phyloP scores from a whole-genome alignment of 148 eudicot genomes.

The Euryodendron excelsum region DNA sequence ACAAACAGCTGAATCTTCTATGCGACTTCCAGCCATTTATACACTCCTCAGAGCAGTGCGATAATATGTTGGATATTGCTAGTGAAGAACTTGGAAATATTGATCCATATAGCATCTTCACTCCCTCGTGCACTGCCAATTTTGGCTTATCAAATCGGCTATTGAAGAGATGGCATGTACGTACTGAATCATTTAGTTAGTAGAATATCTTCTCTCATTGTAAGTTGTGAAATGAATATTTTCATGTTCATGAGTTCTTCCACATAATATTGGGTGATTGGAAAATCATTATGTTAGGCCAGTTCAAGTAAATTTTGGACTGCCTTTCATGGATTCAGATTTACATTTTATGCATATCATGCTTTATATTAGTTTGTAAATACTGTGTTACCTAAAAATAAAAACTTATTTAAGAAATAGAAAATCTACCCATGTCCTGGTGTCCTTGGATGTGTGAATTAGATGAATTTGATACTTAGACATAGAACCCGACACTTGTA shows the following conservation, averaged over 20 bases:
- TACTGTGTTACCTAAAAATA: background rate
- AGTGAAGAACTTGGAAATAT: slow-evolving; percentile 70
- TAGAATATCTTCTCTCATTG: background rate
- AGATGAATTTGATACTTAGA: background rate
- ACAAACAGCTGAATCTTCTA: slow-evolving; percentile 57
- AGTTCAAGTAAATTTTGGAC: background rate
- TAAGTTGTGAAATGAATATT: background rate
- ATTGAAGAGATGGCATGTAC: slow-evolving; percentile 47
- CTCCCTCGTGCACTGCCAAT: slow-evolving; percentile 83
- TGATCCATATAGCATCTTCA: slow-evolving; percentile 88
- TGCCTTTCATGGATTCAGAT: background rate
- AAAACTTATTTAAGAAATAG: no score
- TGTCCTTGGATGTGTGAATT: background rate
- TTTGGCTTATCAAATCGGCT: slow-evolving; percentile 39
- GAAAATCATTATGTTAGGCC: background rate
- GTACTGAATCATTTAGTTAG: no score
- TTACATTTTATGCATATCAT: background rate
- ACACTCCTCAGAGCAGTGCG: slow-evolving; percentile 56
- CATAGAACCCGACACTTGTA: no score
- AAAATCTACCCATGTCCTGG: background rate
- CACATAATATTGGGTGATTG: background rate
- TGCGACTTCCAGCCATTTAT: slow-evolving; percentile 68
- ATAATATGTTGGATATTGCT: slow-evolving; percentile 51
- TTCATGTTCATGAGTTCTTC: background rate
- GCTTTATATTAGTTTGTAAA: background rate